Evolutionary conservation across 2,329 filamentous ascomycete species (phyloP), one percentile per base, ranked within the genome.

Genomic region (Rachicladosporium sp.): DNA sequence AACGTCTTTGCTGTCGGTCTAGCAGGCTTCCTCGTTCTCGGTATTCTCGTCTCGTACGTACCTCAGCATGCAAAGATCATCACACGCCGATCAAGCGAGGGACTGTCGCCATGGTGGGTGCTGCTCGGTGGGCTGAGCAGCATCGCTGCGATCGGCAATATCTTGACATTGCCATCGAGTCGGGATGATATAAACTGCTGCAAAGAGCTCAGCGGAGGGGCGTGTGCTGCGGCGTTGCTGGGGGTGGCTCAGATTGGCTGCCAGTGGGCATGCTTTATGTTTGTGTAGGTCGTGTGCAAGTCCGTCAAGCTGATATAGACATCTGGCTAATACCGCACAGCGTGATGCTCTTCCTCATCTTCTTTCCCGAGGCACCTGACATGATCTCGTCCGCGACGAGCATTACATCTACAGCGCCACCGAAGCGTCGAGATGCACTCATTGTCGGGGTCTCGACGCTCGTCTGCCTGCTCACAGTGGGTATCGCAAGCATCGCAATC

Each of bases 11-110:
- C 52, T n/a, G 46, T 49, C 34, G 36, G 36, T 9, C 51, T 58
- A 21, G 54, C 55, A 35, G 43, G 46, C 46, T 62, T 93, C 53
- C 85, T 96, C 50, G 70, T 96, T 45, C 58, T 93, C 51, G 89
- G 89, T 42, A 88, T 96, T 52, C 70, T 95, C 45, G 66, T 93
- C 43, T 96, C 89, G 29, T 98, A 98, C 65, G 73, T 96, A 2
- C 91, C 91, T 1, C 91, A 98, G 59, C 89, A 96, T 63, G 75
- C 82, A 60, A 86, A 91, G 54, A 96, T 98, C 63, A 84, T 94
- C 50, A 70, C 74, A 31, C 77, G 87, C 40, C 76, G 80, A 45
- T 91, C 85, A 10, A 93, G 89, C 13, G 89, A 93, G 60, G 91
- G 91, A 46, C 88, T 98, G 46, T 95, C 88, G 23, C 89, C 91